Percentiles rank a stretch among this genome's conserved stretches.
These are phyloP conservation scores for Cylindrotheca fusiformis DNA, from an alignment of 108 stramenopile species.

Conservation along the genomic window DNA sequence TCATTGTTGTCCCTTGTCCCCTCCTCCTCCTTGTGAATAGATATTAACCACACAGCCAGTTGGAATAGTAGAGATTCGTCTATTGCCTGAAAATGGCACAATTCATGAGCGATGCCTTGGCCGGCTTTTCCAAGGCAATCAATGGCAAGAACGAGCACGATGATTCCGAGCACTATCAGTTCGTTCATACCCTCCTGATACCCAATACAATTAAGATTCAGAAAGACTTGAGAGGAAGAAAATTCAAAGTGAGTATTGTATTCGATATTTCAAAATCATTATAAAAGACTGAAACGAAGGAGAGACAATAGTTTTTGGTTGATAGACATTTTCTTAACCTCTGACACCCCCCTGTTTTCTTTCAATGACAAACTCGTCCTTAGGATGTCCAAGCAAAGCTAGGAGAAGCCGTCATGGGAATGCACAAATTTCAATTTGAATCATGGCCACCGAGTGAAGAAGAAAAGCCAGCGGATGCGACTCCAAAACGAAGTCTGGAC, in stretches of 20 bases:
- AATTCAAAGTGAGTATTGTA: constrained; percentile 38
- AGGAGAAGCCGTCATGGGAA: constrained; percentile 25
- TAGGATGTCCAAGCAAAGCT: constrained; percentile 45
- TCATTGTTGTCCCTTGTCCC: no score
- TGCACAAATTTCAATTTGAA: constrained; percentile 43
- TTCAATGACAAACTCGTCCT: background rate
- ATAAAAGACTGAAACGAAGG: no score
- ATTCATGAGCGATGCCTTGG: constrained; percentile 9
- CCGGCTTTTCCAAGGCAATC: background rate
- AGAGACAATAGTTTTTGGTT: no score
- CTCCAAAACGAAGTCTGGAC: constrained; percentile 15
- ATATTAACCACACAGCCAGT: no score
- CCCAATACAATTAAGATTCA: constrained; percentile 45
- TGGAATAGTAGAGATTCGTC: background rate
- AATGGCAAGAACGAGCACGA: background rate
- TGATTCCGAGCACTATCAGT: constrained; percentile 32
- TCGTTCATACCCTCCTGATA: constrained; percentile 34
- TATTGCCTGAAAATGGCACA: background rate
- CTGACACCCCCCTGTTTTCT: background rate
- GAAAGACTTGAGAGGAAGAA: constrained; percentile 42
- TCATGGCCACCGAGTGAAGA: constrained; percentile 33
- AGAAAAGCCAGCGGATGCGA: constrained; percentile 5
- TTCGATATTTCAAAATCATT: background rate
- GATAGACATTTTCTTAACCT: no score
- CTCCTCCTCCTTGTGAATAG: background rate